Evolutionary conservation across 306 rosid genomes (phyloP), one percentile per base, ranked within the genome.

Genomic region (Cicer pinnatifidum): DNA sequence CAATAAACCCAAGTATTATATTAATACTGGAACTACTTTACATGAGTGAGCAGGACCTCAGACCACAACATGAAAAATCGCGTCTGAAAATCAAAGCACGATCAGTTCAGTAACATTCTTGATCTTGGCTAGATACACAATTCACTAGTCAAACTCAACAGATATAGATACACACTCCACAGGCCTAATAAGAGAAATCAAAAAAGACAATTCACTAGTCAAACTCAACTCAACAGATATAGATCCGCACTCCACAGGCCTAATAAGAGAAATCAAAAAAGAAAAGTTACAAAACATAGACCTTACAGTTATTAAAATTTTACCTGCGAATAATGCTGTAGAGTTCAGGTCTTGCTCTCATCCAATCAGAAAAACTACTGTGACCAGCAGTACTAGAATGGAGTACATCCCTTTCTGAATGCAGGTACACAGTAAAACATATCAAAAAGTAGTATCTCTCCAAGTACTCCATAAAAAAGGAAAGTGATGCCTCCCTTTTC

Each of bases 371-470:
- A 80, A 92, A 92, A 72, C 88, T 83, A 77, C 82, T 67, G 44
- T 71, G 78, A 71, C 56, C 84, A 71, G 45, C 75, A 51, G 87
- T 83, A 75, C 85, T 86, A 71, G 92, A 82, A 60, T 72, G 81
- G 71, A 84, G 83, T 48, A 81, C 71, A 70, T 85, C 82, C 82
- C 86, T 81, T 82, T 88, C 90, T 40, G 96, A 89, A 83, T 92
- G 89, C 72, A 92, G 81, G 89, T 88, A 92, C 57, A 92, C 97
- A 12, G 97, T 90, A 85, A 92, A 92, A 83, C 97, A 92, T 88
- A 92, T 92, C 43, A 92, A 91, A 74, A 92, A 92, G 91, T 92
- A 92, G 90, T 92, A 92, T 86, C 97, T 90, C 84, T 92, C 97
- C 83, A 92, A 83, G 85, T 92, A 92, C 86, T 92, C 97, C 84